phyloP scores from a whole-genome alignment of 106 monocot species.

The Dendrobium nobile region DNA sequence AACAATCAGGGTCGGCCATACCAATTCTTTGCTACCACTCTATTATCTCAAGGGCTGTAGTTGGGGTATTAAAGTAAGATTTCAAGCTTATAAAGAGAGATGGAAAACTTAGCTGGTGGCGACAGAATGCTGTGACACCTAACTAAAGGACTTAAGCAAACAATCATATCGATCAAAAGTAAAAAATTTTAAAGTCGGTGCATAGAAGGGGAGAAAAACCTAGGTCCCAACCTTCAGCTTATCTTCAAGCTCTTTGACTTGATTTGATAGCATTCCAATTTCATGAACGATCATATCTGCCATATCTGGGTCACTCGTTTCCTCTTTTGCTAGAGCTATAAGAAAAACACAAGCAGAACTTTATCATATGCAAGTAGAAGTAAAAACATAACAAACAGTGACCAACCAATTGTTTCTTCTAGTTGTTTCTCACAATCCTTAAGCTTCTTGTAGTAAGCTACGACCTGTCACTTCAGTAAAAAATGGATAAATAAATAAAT shows the following conservation, averaged over 20 bases:
- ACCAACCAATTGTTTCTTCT: constrained; percentile 79
- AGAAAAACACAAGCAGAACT: constrained; percentile 14
- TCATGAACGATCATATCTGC: constrained; percentile 83
- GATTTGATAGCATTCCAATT: constrained; percentile 52
- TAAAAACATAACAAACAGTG: neutral
- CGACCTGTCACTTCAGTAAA: constrained; percentile 51
- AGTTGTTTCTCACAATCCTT: constrained; percentile 85
- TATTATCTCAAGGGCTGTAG: neutral
- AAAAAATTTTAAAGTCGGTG: neutral
- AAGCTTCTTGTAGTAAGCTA: constrained; percentile 55
- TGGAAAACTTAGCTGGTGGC: neutral
- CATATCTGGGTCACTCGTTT: constrained; percentile 78
- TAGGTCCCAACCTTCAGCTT: constrained; percentile 57
- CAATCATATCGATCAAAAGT: neutral
- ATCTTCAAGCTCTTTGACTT: constrained; percentile 70
- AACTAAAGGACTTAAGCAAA: neutral
- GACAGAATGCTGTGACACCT: neutral
- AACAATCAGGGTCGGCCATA: neutral
- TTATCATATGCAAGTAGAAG: constrained; percentile 6
- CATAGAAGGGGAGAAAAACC: neutral
- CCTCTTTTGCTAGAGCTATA: constrained; percentile 73
- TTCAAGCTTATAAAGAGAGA: neutral
- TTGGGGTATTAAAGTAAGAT: neutral
- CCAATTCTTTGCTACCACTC: neutral
- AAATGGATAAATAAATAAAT: neutral